A percentile compares a stretch with the other conserved stretches of the same genome.
Conservation (phyloP, 768 basidiomycete genomes). For the Chlorophyllum brunneum region DNA sequence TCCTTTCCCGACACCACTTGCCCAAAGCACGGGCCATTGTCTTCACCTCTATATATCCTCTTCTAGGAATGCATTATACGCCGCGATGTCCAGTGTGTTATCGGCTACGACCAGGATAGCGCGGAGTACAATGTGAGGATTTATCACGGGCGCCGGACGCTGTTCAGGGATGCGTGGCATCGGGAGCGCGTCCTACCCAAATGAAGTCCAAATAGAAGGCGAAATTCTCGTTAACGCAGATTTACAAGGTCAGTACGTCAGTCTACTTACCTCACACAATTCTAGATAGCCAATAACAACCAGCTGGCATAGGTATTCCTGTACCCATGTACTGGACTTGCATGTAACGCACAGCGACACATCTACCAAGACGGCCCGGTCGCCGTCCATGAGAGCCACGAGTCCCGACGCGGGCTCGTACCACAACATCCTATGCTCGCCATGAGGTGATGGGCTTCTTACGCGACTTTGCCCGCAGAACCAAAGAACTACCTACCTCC, state of each 20-base stretch:
- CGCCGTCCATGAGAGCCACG: conserved; percentile 45
- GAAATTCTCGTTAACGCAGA: not conserved
- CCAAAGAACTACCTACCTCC: conserved; percentile 39
- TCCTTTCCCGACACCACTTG: conserved; percentile 3
- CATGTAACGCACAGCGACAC: conserved; percentile 46
- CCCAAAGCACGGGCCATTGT: not conserved
- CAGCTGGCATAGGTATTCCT: conserved; percentile 46
- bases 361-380: conserved; percentile 54
- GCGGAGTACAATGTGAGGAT: conserved; percentile 44
- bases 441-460: conserved; percentile 8
- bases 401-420: conserved; percentile 49
- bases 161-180: conserved; percentile 41
- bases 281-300: conserved; percentile 62
- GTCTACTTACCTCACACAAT: conserved; percentile 35
- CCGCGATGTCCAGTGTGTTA: conserved; percentile 41
- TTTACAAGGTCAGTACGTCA: not conserved
- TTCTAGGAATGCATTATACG: conserved; percentile 36
- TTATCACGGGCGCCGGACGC: conserved; percentile 34
- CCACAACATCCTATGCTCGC: conserved; percentile 44
- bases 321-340: conserved; percentile 40
- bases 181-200: conserved; percentile 31
- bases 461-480: not conserved
- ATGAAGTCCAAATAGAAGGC: conserved; percentile 9
- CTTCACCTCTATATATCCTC: conserved; percentile 15
- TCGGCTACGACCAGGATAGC: conserved; percentile 48